phyloP scores from a whole-genome alignment of 177 flowering plant species.

The Vitis hybrid region DNA sequence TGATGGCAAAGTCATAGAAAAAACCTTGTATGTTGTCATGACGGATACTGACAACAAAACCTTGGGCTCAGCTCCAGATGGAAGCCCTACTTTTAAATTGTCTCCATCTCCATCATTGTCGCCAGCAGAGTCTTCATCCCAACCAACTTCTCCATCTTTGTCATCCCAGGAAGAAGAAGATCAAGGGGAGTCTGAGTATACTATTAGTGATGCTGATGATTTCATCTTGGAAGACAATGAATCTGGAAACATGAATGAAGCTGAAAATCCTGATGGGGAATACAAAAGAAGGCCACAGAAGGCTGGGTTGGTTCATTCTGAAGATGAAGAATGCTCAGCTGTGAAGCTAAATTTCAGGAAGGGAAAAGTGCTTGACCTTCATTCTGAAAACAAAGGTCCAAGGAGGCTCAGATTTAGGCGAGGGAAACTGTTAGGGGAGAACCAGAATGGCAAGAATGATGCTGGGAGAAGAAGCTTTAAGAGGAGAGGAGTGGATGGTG shows the following conservation, averaged over 20 bases:
- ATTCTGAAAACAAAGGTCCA: slow-evolving; percentile 33
- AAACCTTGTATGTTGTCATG: slow-evolving; percentile 40
- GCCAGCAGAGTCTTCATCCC: slow-evolving; percentile 18
- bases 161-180: slow-evolving; percentile 19
- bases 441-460: slow-evolving; percentile 30
- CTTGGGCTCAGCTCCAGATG: slow-evolving; percentile 16
- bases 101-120: slow-evolving; percentile 9
- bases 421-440: slow-evolving; percentile 35
- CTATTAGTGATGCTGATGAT: neutral
- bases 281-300: slow-evolving; percentile 10
- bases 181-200: slow-evolving; percentile 25
- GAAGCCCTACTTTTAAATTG: slow-evolving; percentile 6
- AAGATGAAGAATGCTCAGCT: slow-evolving; percentile 22
- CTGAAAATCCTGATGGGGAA: slow-evolving; percentile 19
- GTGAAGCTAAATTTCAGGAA: slow-evolving; percentile 40
- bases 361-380: slow-evolving; percentile 48
- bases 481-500: slow-evolving; percentile 31
- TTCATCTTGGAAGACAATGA: neutral
- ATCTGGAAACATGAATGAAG: neutral
- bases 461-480: slow-evolving; percentile 37
- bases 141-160: slow-evolving; percentile 15
- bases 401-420: slow-evolving; percentile 47
- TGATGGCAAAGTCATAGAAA: slow-evolving; percentile 29
- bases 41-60: slow-evolving; percentile 25
- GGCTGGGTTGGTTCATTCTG: slow-evolving; percentile 11